Conservation (phyloP, 768 basidiomycete species). For the Daedaleopsis nitida region DNA sequence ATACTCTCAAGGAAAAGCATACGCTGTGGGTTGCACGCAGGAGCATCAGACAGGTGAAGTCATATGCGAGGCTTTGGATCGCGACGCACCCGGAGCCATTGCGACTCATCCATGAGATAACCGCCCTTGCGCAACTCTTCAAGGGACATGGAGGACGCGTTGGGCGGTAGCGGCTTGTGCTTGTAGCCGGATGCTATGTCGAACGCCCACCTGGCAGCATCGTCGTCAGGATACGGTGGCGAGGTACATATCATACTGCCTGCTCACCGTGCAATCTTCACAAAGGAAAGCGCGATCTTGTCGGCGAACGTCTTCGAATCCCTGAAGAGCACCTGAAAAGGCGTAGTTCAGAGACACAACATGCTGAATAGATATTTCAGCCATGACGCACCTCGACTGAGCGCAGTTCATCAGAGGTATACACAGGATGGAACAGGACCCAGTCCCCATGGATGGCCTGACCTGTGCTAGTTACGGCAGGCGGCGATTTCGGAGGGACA, state of each 20-base stretch:
- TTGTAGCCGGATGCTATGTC: slow-evolving; percentile 88
- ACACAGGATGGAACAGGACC: slow-evolving; percentile 94
- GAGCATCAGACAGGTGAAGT: slow-evolving; percentile 23
- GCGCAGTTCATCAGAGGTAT: slow-evolving; percentile 70
- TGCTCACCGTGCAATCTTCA: slow-evolving; percentile 51
- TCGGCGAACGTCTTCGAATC: slow-evolving; percentile 69
- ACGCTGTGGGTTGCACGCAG: slow-evolving; percentile 33
- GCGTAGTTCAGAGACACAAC: background rate
- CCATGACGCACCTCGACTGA: slow-evolving; percentile 60
- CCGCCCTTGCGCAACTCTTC: slow-evolving; percentile 75
- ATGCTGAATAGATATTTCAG: background rate
- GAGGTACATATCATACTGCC: slow-evolving; percentile 12
- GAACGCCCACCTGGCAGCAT: slow-evolving; percentile 56
- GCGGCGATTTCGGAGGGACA: slow-evolving; percentile 8
- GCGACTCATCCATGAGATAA: slow-evolving; percentile 69
- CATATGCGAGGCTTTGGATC: slow-evolving; percentile 18
- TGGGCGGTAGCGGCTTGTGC: slow-evolving; percentile 63
- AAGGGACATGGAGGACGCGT: slow-evolving; percentile 59
- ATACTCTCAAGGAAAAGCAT: slow-evolving; percentile 82
- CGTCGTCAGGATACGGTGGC: background rate
- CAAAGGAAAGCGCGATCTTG: slow-evolving; percentile 68
- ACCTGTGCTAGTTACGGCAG: slow-evolving; percentile 6
- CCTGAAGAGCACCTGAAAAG: slow-evolving; percentile 64
- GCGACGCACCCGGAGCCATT: slow-evolving; percentile 70
- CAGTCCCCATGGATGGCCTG: slow-evolving; percentile 61